Conservation (phyloP, 1,139 yeast genomes). For the Yamadazyma dendronema region DNA sequence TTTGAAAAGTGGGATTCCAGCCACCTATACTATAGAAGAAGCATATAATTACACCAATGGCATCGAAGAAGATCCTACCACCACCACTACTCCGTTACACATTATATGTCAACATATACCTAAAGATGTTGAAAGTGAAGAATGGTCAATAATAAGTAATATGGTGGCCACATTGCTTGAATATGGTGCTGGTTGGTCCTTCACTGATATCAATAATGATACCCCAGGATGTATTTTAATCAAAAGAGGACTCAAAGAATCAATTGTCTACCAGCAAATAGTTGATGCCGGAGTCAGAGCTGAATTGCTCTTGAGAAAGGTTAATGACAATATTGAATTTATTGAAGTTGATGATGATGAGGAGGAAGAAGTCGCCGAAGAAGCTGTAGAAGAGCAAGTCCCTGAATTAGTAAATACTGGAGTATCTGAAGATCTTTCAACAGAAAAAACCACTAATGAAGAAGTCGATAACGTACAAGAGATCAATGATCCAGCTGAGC, state of each 20-base stretch:
- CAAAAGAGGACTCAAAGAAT: conserved; percentile 45
- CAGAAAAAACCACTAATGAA: conserved; percentile 15
- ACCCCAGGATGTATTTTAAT: conserved; percentile 76
- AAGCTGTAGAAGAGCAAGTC: conserved; percentile 16
- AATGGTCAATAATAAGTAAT: conserved; percentile 43
- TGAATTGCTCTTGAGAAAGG: conserved; percentile 72
- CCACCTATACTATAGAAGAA: conserved; percentile 81
- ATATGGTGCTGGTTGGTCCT: conserved; percentile 92
- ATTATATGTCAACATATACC: conserved; percentile 57
- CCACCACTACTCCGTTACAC: conserved; percentile 81
- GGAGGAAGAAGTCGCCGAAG: conserved; percentile 16
- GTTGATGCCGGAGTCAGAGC: conserved; percentile 92
- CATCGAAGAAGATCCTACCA: conserved; percentile 39
- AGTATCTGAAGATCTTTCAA: background rate
- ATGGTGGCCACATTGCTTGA: conserved; percentile 70
- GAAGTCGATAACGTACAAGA: conserved; percentile 5
- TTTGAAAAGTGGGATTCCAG: conserved; percentile 66
- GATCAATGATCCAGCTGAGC: conserved; percentile 49
- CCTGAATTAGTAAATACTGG: conserved; percentile 7
- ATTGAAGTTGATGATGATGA: conserved; percentile 26
- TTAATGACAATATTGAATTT: conserved; percentile 53
- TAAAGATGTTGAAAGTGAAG: conserved; percentile 37
- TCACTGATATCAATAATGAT: conserved; percentile 60
- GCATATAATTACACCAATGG: conserved; percentile 53
- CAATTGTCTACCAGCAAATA: conserved; percentile 49